Conservation (phyloP, 768 basidiomycete genomes). For the Wakefieldia striispora region DNA sequence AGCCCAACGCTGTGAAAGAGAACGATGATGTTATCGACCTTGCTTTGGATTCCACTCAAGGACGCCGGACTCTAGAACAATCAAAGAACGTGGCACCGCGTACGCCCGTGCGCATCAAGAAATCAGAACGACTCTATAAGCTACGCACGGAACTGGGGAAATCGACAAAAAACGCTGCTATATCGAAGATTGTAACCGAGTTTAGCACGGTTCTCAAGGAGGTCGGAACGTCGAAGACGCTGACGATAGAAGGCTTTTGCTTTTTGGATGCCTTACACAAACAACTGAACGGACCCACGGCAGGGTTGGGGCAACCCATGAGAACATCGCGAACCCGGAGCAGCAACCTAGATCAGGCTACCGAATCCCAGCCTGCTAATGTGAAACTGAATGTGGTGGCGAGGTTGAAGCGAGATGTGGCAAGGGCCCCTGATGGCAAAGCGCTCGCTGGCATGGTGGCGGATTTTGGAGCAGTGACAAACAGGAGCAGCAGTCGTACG, state of each 20-base stretch:
- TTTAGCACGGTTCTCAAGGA: constrained; percentile 60
- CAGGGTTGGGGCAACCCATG: constrained; percentile 52
- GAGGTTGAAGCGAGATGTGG: constrained; percentile 54
- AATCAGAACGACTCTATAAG: constrained; percentile 49
- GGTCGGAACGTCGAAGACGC: constrained; percentile 59
- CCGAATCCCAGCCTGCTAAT: constrained; percentile 45
- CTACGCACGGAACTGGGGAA: constrained; percentile 42
- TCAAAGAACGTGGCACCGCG: constrained; percentile 25
- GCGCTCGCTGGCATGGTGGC: constrained; percentile 62
- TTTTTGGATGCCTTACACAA: constrained; percentile 71
- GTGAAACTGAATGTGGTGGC: constrained; percentile 61
- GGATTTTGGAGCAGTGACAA: constrained; percentile 69
- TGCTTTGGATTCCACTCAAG: constrained; percentile 36
- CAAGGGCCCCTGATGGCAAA: constrained; percentile 47
- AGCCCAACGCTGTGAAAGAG: constrained; percentile 23
- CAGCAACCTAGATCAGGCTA: constrained; percentile 38
- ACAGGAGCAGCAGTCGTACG: constrained; percentile 64
- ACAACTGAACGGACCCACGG: constrained; percentile 63
- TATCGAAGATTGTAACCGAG: constrained; percentile 54
- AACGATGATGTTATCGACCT: constrained; percentile 44
- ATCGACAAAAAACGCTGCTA: constrained; percentile 53
- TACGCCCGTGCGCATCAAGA: constrained; percentile 33
- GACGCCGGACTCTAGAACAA: constrained; percentile 24
- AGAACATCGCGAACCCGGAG: constrained; percentile 44
- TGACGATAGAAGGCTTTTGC: constrained; percentile 68